Conservation (phyloP, 306 rosid species). For the Nissolia schottii region DNA sequence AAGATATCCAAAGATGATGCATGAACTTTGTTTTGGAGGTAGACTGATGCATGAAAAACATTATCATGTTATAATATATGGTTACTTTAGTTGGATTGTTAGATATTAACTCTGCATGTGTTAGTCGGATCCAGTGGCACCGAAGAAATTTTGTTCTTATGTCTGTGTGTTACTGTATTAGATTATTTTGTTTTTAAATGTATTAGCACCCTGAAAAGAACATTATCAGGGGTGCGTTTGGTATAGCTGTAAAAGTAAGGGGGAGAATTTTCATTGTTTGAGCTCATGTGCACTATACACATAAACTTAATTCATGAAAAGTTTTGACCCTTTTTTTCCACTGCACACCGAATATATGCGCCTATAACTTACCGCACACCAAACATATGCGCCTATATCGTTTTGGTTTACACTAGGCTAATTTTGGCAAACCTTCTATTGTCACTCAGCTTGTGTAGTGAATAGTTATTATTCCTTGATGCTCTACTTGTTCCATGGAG, state of each 20-base stretch:
- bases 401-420: neutral
- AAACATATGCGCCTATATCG: neutral
- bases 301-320: too few species aligned
- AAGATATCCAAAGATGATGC: conserved; percentile 28
- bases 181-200: neutral
- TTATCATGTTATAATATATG: conserved; percentile 4
- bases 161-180: neutral
- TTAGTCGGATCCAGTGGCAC: neutral
- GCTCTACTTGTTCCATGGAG: neutral
- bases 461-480: neutral
- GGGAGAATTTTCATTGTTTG: too few species aligned
- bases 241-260: too few species aligned
- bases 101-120: neutral
- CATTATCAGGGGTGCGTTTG: too few species aligned
- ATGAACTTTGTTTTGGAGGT: too few species aligned
- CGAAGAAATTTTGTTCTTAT: neutral
- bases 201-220: neutral
- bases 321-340: too few species aligned
- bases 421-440: neutral
- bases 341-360: too few species aligned
- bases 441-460: neutral
- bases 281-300: too few species aligned
- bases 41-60: too few species aligned
- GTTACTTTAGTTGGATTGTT: neutral
- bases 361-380: too few species aligned